Conservation (phyloP, 352 stramenopile genomes). For the Phytophthora palmivora region DNA sequence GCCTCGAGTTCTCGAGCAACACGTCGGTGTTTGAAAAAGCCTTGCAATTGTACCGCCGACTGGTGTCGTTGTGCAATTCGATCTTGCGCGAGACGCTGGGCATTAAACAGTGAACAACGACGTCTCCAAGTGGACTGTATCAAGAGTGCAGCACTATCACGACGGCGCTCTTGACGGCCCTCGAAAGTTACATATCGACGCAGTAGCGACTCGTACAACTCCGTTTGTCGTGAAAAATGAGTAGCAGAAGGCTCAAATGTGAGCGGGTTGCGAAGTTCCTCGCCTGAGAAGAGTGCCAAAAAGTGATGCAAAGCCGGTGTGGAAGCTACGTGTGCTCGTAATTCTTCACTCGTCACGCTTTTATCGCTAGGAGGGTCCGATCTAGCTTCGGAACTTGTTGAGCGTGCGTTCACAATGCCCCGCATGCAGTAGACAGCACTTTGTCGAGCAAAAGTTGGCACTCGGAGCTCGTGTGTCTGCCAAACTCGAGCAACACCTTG, state of each 20-base stretch:
- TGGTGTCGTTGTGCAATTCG: constrained; percentile 46
- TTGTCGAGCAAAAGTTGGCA: constrained; percentile 27
- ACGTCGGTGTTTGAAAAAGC: constrained; percentile 57
- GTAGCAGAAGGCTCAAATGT: constrained; percentile 41
- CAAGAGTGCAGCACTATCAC: constrained; percentile 48
- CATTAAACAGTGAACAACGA: constrained; percentile 46
- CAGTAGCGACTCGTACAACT: constrained; percentile 56
- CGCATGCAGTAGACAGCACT: constrained; percentile 33
- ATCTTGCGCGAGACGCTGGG: constrained; percentile 31
- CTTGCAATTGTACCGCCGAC: constrained; percentile 56
- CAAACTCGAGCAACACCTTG: constrained; percentile 56
- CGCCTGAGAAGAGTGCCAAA: constrained; percentile 59
- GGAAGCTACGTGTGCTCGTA: constrained; percentile 41
- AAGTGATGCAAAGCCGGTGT: constrained; percentile 53
- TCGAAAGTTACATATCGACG: constrained; percentile 61
- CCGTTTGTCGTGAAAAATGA: constrained; percentile 39
- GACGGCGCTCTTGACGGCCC: constrained; percentile 40
- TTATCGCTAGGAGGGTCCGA: background rate
- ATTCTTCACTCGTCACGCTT: constrained; percentile 36
- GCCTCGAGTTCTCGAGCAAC: constrained; percentile 58
- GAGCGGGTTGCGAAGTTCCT: constrained; percentile 72
- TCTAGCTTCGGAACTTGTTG: background rate
- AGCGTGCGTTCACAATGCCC: constrained; percentile 10
- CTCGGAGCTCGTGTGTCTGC: constrained; percentile 31
- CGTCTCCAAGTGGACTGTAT: constrained; percentile 78